These are phyloP conservation scores for Dactylonectria macrodidyma DNA, from an alignment of 2,329 filamentous ascomycete genomes.

Conservation along the genomic window DNA sequence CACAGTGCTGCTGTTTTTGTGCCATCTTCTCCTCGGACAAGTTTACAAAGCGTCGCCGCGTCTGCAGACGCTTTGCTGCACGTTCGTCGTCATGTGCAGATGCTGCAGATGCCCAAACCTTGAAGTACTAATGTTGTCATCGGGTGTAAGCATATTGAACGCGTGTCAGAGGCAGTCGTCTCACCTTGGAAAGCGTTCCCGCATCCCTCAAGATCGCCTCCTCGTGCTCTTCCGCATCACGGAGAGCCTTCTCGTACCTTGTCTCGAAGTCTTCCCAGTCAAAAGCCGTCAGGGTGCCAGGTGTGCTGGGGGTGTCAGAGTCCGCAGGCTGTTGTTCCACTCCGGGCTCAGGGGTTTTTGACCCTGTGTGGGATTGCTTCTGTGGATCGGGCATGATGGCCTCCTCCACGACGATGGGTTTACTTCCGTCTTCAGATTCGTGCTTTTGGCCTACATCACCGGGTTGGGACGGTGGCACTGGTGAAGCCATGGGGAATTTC, in stretches of 20 bases:
- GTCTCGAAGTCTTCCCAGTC: slow-evolving; percentile 85
- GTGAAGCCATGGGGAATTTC: slow-evolving; percentile 35
- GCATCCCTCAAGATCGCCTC: slow-evolving; percentile 77
- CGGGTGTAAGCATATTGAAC: slow-evolving; percentile 12
- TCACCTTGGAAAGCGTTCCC: slow-evolving; percentile 75
- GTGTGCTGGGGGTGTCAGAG: slow-evolving; percentile 62
- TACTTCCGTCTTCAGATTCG: slow-evolving; percentile 30
- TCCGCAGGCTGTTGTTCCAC: slow-evolving; percentile 51
- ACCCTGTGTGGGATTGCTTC: slow-evolving; percentile 39
- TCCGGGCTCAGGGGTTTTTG: slow-evolving; percentile 58
- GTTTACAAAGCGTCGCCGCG: slow-evolving; percentile 82
- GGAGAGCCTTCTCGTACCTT: slow-evolving; percentile 77
- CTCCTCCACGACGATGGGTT: slow-evolving; percentile 27
- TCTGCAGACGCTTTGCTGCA: slow-evolving; percentile 84
- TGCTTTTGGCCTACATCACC: slow-evolving; percentile 36
- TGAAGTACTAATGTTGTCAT: slow-evolving; percentile 75
- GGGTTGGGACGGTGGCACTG: slow-evolving; percentile 35
- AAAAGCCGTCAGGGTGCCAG: slow-evolving; percentile 69
- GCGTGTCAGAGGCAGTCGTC: slow-evolving; percentile 55
- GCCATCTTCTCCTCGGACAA: slow-evolving; percentile 80
- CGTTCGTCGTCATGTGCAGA: slow-evolving; percentile 82
- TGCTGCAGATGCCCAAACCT: slow-evolving; percentile 82
- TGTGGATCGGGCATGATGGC: slow-evolving; percentile 43
- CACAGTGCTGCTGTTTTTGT: slow-evolving; percentile 85
- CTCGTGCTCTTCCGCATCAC: slow-evolving; percentile 75